These are phyloP conservation scores for Galium porrigens DNA, from an alignment of 305 asterid genomes.

Conservation along the genomic window DNA sequence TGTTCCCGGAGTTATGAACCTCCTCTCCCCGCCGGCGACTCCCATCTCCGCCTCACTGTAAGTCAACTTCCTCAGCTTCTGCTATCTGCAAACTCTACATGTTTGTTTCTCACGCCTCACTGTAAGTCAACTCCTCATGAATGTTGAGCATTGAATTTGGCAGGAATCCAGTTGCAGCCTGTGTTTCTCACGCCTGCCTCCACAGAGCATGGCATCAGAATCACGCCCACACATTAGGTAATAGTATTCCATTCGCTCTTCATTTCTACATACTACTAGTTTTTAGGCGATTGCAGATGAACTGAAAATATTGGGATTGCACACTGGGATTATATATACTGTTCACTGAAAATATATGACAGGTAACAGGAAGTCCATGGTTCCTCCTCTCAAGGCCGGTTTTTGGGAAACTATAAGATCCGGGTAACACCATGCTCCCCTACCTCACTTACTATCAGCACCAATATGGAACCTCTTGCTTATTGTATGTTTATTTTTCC, in stretches of 20 bases:
- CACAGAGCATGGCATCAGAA: background rate
- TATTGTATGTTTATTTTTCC: conserved; percentile 3
- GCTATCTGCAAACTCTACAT: background rate
- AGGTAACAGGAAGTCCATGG: conserved; percentile 48
- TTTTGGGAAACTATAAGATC: conserved; percentile 96
- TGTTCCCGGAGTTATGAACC: conserved; percentile 8
- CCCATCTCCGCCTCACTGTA: conserved; percentile 9
- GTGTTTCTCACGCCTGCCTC: background rate
- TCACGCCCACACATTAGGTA: background rate
- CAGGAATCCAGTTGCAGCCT: conserved; percentile 7
- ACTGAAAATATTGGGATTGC: too few species aligned
- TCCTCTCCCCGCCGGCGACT: background rate
- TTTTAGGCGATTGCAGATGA: background rate
- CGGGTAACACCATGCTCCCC: conserved; percentile 36
- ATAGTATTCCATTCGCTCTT: background rate
- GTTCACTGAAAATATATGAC: conserved; percentile 9
- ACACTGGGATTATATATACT: too few species aligned
- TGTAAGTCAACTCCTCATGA: conserved; percentile 6
- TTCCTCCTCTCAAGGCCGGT: conserved; percentile 44
- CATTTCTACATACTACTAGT: background rate
- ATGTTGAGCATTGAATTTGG: background rate
- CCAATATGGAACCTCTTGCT: background rate
- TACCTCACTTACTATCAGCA: background rate
- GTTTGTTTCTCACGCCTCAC: too few species aligned
- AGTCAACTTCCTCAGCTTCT: background rate